Percentiles rank a stretch among this genome's conserved stretches.
phyloP scores from a whole-genome alignment of 2,329 filamentous ascomycete species.

The Macrophomina phaseolina region DNA sequence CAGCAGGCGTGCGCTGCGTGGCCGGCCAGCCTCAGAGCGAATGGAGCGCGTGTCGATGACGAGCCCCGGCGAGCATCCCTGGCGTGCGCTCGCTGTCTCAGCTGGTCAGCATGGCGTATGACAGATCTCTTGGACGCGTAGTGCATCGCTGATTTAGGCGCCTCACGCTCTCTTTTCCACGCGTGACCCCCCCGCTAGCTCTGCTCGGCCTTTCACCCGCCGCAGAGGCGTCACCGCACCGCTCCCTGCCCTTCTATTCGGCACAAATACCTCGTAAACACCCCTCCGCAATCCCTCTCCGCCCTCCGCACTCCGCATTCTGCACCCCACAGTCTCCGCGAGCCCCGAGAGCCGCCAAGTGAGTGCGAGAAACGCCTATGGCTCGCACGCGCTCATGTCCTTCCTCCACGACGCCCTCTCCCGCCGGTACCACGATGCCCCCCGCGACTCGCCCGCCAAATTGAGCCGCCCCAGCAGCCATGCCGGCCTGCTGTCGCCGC shows the following conservation, averaged over 20 bases:
- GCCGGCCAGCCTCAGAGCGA: not conserved
- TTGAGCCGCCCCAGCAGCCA: slow-evolving; percentile 24
- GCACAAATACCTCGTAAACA: slow-evolving; percentile 23
- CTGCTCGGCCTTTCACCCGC: slow-evolving; percentile 15
- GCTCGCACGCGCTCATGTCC: slow-evolving; percentile 26
- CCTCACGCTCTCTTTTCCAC: not conserved
- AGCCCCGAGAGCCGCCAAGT: not conserved
- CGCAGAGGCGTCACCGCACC: slow-evolving; percentile 12
- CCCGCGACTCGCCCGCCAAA: not conserved
- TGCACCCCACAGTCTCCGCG: slow-evolving; percentile 12
- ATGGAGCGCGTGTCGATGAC: not conserved
- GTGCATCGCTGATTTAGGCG: slow-evolving; percentile 22
- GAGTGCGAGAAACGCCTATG: slow-evolving; percentile 12
- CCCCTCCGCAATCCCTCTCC: slow-evolving; percentile 11
- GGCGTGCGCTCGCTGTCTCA: slow-evolving; percentile 15
- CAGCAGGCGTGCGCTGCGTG: not conserved
- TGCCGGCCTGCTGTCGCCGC: slow-evolving; percentile 41
- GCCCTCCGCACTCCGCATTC: slow-evolving; percentile 18
- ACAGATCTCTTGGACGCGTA: slow-evolving; percentile 18
- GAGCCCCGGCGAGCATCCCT: slow-evolving; percentile 10
- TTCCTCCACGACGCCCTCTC: slow-evolving; percentile 28
- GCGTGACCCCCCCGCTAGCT: slow-evolving; percentile 21
- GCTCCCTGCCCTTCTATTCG: slow-evolving; percentile 17
- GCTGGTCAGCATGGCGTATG: slow-evolving; percentile 24
- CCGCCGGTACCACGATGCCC: slow-evolving; percentile 23